Percentiles rank a stretch among this genome's conserved stretches.
Conservation (phyloP, 2,329 filamentous ascomycete genomes). For the Bipolaris gigantea region DNA sequence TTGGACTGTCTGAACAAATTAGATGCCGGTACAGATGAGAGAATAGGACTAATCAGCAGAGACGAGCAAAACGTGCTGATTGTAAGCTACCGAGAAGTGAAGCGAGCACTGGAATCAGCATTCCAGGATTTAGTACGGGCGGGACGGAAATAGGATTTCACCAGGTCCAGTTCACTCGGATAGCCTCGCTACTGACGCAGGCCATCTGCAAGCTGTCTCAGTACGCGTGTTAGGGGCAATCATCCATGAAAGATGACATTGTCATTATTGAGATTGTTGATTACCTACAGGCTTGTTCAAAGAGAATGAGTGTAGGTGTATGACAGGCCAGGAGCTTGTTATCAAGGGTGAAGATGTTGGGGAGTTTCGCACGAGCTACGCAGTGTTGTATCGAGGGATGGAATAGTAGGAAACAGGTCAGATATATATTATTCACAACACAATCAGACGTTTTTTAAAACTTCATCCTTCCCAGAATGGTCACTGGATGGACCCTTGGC, state of each 20-base stretch:
- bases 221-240: neutral
- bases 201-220: neutral
- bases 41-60: slow-evolving; percentile 79
- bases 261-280: neutral
- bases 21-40: slow-evolving; percentile 86
- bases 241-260: neutral
- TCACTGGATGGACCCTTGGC: neutral
- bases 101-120: slow-evolving; percentile 62
- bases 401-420: slow-evolving; percentile 1
- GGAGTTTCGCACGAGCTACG: slow-evolving; percentile 2
- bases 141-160: slow-evolving; percentile 34
- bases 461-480: neutral
- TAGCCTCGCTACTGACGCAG: slow-evolving; percentile 6
- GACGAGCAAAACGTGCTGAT: slow-evolving; percentile 90
- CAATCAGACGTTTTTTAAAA: slow-evolving; percentile 3
- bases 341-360: neutral
- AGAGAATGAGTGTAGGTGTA: neutral
- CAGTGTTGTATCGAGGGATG: slow-evolving; percentile 1
- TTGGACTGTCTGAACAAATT: slow-evolving; percentile 86
- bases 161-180: slow-evolving; percentile 12
- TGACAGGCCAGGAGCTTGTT: neutral
- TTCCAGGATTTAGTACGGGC: slow-evolving; percentile 58
- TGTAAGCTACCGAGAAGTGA: slow-evolving; percentile 88
- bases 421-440: slow-evolving; percentile 7
- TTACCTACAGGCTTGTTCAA: neutral